Evolutionary conservation across 2,329 filamentous ascomycete species (phyloP).

Genomic region (Stagonosporopsis cucurbitacearum): DNA sequence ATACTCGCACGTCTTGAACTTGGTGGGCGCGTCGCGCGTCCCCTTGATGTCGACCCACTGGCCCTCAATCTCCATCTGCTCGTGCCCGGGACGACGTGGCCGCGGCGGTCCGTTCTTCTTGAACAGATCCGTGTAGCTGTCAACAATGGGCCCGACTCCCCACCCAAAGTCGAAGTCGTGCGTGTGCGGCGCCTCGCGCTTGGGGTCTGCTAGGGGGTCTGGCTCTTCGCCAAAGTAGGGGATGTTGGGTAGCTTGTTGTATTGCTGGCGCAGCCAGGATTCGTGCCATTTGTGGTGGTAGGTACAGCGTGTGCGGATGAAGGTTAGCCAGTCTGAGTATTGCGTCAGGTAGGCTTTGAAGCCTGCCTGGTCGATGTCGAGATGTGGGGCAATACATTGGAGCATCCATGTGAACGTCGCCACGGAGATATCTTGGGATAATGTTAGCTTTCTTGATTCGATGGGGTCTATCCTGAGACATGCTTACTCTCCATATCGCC

Average conservation of each 20-base stretch:
- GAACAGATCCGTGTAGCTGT: constrained; percentile 53
- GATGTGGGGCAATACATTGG: constrained; percentile 55
- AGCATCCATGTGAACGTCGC: constrained; percentile 64
- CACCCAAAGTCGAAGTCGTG: constrained; percentile 53
- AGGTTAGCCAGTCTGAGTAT: constrained; percentile 47
- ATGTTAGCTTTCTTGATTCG: not conserved
- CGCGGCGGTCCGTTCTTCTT: constrained; percentile 49
- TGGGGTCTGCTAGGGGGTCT: constrained; percentile 18
- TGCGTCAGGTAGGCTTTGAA: constrained; percentile 50
- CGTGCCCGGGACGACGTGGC: constrained; percentile 54
- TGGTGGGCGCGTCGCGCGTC: not conserved
- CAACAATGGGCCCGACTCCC: constrained; percentile 53
- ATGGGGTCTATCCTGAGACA: too few relatives aligned
- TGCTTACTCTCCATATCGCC: constrained; percentile 43
- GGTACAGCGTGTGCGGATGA: constrained; percentile 39
- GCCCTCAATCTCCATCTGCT: constrained; percentile 33
- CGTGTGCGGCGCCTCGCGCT: constrained; percentile 29
- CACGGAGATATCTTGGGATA: constrained; percentile 49
- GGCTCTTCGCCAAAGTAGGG: not conserved
- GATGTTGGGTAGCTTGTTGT: not conserved
- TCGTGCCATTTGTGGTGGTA: constrained; percentile 32
- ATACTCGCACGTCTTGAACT: constrained; percentile 55
- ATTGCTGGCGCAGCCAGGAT: constrained; percentile 17
- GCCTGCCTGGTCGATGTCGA: constrained; percentile 55
- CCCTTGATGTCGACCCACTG: constrained; percentile 18